Conservation (phyloP, 345 rosid genomes). For the Carallia pectinifolia region DNA sequence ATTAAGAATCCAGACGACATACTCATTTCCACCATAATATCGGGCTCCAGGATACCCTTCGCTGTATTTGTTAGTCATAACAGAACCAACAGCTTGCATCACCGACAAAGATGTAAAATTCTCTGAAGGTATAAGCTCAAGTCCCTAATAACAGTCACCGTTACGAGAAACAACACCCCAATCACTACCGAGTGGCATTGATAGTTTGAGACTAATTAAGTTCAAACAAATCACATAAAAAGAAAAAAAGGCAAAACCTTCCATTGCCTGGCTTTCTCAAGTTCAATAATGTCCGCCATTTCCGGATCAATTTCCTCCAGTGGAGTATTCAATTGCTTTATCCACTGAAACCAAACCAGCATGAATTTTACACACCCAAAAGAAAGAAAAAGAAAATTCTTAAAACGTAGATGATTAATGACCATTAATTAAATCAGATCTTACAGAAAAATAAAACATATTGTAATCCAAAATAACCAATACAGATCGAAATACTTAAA, state of each 20-base stretch:
- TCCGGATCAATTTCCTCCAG: slow-evolving; percentile 87
- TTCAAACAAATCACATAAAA: not conserved
- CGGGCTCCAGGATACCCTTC: slow-evolving; percentile 98
- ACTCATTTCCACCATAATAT: slow-evolving; percentile 97
- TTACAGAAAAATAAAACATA: not conserved
- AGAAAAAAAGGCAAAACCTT: slow-evolving; percentile 45
- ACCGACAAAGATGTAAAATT: slow-evolving; percentile 91
- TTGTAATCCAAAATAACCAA: too few species aligned
- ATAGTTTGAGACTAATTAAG: too few species aligned
- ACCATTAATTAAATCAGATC: not conserved
- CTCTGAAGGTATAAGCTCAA: slow-evolving; percentile 94
- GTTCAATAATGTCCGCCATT: slow-evolving; percentile 80
- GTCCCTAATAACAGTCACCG: slow-evolving; percentile 48
- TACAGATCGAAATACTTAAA: too few species aligned
- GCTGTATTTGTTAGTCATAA: slow-evolving; percentile 94
- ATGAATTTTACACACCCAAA: not conserved
- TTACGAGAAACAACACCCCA: slow-evolving; percentile 3
- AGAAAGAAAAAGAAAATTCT: slow-evolving; percentile 1
- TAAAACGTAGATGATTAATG: not conserved
- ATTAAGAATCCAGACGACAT: slow-evolving; percentile 30
- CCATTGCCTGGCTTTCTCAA: slow-evolving; percentile 99
- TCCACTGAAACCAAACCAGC: slow-evolving; percentile 53
- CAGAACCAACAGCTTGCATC: slow-evolving; percentile 97
- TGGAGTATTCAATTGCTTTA: slow-evolving; percentile 75
- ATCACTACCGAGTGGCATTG: not conserved